A percentile compares a stretch with the other conserved stretches of the same genome.
phyloP scores from a whole-genome alignment of 2,329 filamentous ascomycete genomes.

The Fusarium sp. region DNA sequence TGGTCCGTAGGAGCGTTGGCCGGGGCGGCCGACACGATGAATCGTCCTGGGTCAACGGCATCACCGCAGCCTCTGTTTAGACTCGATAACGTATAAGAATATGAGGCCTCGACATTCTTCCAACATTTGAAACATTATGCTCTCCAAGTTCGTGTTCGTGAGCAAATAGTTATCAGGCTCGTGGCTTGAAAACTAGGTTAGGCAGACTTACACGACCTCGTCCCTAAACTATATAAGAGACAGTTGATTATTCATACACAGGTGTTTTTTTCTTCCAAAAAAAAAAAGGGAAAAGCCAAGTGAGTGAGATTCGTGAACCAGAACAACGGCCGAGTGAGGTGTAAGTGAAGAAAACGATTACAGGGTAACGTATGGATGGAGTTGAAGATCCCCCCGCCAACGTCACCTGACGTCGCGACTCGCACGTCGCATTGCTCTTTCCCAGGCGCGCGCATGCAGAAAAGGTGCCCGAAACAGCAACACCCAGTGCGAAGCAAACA shows the following conservation, averaged over 20 bases:
- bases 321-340: not conserved
- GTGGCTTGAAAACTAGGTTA: too few relatives aligned
- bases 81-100: not conserved
- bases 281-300: too few relatives aligned
- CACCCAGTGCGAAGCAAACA: conserved; percentile 20
- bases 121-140: too few relatives aligned
- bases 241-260: too few relatives aligned
- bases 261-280: too few relatives aligned
- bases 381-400: conserved; percentile 15
- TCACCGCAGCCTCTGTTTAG: not conserved
- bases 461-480: conserved; percentile 12
- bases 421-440: conserved; percentile 32
- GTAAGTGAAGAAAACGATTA: not conserved
- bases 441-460: conserved; percentile 26
- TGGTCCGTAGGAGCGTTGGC: not conserved
- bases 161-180: too few relatives aligned
- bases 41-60: not conserved
- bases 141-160: too few relatives aligned
- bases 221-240: too few relatives aligned
- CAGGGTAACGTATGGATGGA: not conserved
- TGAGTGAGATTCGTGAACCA: not conserved
- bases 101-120: not conserved
- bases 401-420: conserved; percentile 51
- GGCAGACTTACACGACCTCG: too few relatives aligned
- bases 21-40: conserved; percentile 20